A percentile compares a stretch with the other conserved stretches of the same genome.
phyloP scores from a whole-genome alignment of 1,284 basidiomycete species.

The Ustilago shanxiensis region DNA sequence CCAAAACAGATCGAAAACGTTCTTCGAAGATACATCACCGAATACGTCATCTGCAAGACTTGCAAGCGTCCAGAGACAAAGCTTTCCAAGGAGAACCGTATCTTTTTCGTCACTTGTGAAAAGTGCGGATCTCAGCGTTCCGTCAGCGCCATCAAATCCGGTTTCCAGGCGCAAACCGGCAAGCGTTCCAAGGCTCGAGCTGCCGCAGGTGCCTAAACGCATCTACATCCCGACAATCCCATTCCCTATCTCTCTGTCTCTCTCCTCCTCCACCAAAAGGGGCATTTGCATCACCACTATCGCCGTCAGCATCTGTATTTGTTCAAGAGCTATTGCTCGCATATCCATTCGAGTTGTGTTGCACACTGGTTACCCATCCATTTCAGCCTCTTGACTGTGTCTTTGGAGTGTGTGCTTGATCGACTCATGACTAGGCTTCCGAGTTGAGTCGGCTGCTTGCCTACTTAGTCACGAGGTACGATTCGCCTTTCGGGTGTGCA shows the following conservation, averaged over 20 bases:
- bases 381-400: background rate
- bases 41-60: slow-evolving; percentile 99
- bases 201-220: slow-evolving; percentile 41
- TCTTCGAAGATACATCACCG: slow-evolving; percentile 94
- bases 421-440: no score
- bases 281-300: background rate
- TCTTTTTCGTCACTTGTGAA: slow-evolving; percentile 99
- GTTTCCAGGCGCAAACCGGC: slow-evolving; percentile 97
- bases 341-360: slow-evolving; percentile 5
- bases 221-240: background rate
- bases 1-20: slow-evolving; percentile 99
- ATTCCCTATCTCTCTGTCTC: background rate
- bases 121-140: slow-evolving; percentile 91
- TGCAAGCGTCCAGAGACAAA: slow-evolving; percentile 99
- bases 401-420: no score
- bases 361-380: slow-evolving; percentile 5
- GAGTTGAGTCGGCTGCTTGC: no score
- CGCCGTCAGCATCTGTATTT: slow-evolving; percentile 24
- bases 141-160: slow-evolving; percentile 96
- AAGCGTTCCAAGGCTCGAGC: slow-evolving; percentile 68
- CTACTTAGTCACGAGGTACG: no score
- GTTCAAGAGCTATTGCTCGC: slow-evolving; percentile 13
- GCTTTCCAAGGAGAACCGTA: slow-evolving; percentile 96
- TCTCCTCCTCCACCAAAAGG: slow-evolving; percentile 6
- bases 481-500: no score